Base-by-base conservation (phyloP, 2,329 filamentous ascomycete species). In the Trichophyton simii region DNA sequence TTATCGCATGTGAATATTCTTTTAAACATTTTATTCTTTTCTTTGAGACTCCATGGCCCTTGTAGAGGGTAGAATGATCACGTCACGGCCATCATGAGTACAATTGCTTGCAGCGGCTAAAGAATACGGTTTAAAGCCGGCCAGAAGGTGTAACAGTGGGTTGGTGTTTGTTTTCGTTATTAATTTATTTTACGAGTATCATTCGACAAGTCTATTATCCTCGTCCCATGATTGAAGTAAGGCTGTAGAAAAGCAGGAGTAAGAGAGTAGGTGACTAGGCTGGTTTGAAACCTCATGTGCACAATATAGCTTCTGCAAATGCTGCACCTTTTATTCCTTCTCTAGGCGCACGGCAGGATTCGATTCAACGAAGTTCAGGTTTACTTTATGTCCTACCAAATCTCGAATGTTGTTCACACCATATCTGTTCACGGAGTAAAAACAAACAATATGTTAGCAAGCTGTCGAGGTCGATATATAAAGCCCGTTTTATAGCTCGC, bases 321-420 rank as follows among this genome's bases (percentile, higher is more conserved):
- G 22, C 3, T 38, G 34, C 22, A 28, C 15, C 50, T 61, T 44
- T 70, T 84, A 92, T 68, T 90, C 83, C 79, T 91, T 92, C 69
- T 95, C 89, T 72, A 97, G 79, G 74, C 92, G 83, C 64, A 97
- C 91, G 20, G 92, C 94, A 9, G 92, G 86, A 76, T 95, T 96
- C 67, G 82, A 85, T 79, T 95, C 87, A 67, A 99, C 91, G 78
- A 96, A 96, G 71, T 85, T 85, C 72, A 97, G 77, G 76, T 97
- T 91, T 48, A 96, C 91, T 79, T 96, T 95, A 79, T 99, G 92
- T 13, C 92, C 92, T 60, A 99, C 79, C 70, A 96, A 77, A 76
- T 96, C 91, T 68, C 91, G 85, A 69, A 96, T 96, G 75, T 96
- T 96, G 70, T 84, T 89, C 64, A 90, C 89, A 69, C 82, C 84